Conservation (phyloP, 768 basidiomycete genomes). For the Leccinellum rugosiceps region DNA sequence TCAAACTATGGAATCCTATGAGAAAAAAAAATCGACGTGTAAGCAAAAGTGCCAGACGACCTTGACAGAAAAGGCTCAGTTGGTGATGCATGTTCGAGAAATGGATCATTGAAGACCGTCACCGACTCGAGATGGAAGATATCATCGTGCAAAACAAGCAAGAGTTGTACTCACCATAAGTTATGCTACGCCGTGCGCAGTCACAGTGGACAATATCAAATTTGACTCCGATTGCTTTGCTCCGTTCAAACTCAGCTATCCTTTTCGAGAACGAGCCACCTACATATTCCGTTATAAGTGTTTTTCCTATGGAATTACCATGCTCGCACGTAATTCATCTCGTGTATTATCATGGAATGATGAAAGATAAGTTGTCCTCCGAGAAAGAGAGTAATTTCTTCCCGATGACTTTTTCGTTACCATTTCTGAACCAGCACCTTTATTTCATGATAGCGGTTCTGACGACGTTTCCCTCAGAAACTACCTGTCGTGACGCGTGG, state of each 20-base stretch:
- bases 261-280: too few relatives aligned
- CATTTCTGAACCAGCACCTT: too few relatives aligned
- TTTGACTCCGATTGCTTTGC: not conserved
- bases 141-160: constrained; percentile 48
- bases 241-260: not conserved
- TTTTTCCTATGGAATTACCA: too few relatives aligned
- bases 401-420: too few relatives aligned
- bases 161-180: constrained; percentile 31
- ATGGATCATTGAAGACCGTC: constrained; percentile 66
- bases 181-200: not conserved
- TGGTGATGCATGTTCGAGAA: constrained; percentile 76
- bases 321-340: too few relatives aligned
- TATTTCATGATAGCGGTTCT: too few relatives aligned
- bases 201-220: not conserved
- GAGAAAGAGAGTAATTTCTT: too few relatives aligned
- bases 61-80: constrained; percentile 35
- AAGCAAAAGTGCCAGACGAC: constrained; percentile 16
- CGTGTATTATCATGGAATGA: too few relatives aligned
- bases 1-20: not conserved
- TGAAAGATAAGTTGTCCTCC: too few relatives aligned
- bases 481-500: too few relatives aligned
- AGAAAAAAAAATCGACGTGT: not conserved
- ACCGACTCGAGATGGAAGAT: constrained; percentile 70
- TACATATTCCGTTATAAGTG: too few relatives aligned
- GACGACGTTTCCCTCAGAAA: too few relatives aligned